A percentile compares a stretch with the other conserved stretches of the same genome.
These are phyloP conservation scores for Lepidium africanum DNA, from an alignment of 345 rosid genomes.

Conservation along the genomic window DNA sequence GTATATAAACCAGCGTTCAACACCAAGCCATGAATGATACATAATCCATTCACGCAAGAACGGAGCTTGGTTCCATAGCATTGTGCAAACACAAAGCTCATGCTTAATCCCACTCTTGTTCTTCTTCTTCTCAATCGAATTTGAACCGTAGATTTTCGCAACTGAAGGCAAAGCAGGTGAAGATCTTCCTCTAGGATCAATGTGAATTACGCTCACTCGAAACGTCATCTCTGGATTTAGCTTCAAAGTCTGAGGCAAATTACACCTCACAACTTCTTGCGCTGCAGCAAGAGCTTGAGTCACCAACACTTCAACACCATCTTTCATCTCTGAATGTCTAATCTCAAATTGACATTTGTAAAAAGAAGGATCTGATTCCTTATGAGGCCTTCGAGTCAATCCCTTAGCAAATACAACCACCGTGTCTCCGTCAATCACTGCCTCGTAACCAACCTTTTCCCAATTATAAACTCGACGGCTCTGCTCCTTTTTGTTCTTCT, in stretches of 20 bases:
- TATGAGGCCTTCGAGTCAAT: conserved; percentile 77
- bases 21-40: conserved; percentile 91
- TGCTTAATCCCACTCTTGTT: conserved; percentile 32
- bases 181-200: conserved; percentile 17
- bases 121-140: conserved; percentile 20
- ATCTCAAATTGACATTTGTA: conserved; percentile 70
- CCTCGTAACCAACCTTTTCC: conserved; percentile 71
- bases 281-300: conserved; percentile 71
- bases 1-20: conserved; percentile 91
- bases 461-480: conserved; percentile 40
- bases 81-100: conserved; percentile 85
- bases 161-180: conserved; percentile 21
- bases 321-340: conserved; percentile 33
- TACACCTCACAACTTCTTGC: conserved; percentile 89
- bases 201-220: conserved; percentile 17
- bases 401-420: conserved; percentile 84
- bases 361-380: conserved; percentile 48
- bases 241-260: conserved; percentile 50
- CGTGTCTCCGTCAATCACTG: conserved; percentile 54
- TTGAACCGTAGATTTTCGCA: conserved; percentile 61
- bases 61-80: conserved; percentile 93
- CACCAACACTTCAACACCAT: conserved; percentile 36
- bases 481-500: neutral
- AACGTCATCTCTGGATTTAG: conserved; percentile 43
- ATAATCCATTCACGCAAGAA: conserved; percentile 73